Conservation (phyloP, 495 filamentous ascomycete genomes). For the Penicillium bovifimosum region DNA sequence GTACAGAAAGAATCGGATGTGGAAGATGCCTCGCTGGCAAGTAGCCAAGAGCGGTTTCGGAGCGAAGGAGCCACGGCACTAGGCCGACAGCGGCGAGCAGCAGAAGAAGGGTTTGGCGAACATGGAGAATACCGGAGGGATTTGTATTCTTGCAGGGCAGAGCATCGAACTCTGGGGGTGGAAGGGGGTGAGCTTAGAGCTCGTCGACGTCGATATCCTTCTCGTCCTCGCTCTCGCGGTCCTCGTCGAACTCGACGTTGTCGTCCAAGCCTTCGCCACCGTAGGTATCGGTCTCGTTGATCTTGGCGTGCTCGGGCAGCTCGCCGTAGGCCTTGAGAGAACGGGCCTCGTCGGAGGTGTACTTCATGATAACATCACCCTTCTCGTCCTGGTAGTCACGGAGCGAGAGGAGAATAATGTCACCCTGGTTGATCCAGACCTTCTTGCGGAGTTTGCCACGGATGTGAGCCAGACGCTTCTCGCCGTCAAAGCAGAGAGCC, state of each 20-base stretch:
- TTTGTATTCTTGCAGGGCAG: constrained; percentile 32
- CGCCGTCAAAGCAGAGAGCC: constrained; percentile 94
- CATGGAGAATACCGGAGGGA: constrained; percentile 25
- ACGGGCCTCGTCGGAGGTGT: constrained; percentile 94
- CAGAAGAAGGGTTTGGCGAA: constrained; percentile 20
- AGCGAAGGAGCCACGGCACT: constrained; percentile 16
- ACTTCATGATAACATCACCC: constrained; percentile 98
- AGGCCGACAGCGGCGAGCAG: constrained; percentile 17
- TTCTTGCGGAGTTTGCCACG: constrained; percentile 96
- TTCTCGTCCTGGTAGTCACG: constrained; percentile 99
- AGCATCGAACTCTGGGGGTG: constrained; percentile 26
- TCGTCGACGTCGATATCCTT: constrained; percentile 58
- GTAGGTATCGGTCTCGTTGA: constrained; percentile 98
- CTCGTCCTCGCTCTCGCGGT: constrained; percentile 52
- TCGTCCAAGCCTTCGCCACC: constrained; percentile 56
- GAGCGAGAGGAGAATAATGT: constrained; percentile 94
- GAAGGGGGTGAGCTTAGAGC: constrained; percentile 40
- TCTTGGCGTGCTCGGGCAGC: constrained; percentile 95
- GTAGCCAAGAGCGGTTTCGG: constrained; percentile 7
- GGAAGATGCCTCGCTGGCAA: constrained; percentile 5
- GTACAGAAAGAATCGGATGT: constrained; percentile 9
- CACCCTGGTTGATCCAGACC: constrained; percentile 98
- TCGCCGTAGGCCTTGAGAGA: constrained; percentile 94
- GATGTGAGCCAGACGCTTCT: constrained; percentile 50
- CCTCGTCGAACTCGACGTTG: constrained; percentile 58